Conservation (phyloP, 305 asterid species). For the Fraxinus albicans region DNA sequence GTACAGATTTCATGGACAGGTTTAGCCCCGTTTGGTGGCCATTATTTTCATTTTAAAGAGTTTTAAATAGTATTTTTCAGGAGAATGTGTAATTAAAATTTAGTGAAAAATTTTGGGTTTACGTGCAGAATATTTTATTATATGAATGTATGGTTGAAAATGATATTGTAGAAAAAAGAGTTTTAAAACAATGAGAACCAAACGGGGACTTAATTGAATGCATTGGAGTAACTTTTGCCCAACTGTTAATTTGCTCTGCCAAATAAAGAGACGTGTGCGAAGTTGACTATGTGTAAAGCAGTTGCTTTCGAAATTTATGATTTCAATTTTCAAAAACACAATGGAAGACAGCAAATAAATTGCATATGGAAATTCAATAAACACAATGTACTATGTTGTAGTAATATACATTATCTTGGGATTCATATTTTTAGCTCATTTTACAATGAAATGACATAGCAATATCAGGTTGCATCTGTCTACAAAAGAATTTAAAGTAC, state of each 20-base stretch:
- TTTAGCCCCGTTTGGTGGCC: too few species aligned
- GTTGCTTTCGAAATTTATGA: not conserved
- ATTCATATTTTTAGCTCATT: not conserved
- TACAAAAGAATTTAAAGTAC: not conserved
- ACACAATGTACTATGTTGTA: not conserved
- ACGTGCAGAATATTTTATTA: not conserved
- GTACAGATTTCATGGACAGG: not conserved
- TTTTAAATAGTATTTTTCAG: too few species aligned
- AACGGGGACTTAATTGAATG: not conserved
- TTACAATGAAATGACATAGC: not conserved
- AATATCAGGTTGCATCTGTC: not conserved
- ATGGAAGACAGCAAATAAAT: not conserved
- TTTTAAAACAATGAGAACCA: not conserved
- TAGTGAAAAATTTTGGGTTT: not conserved
- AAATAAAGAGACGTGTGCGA: constrained; percentile 4
- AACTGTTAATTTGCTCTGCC: constrained; percentile 8
- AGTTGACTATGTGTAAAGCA: constrained; percentile 9
- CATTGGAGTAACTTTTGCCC: not conserved
- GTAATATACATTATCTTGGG: not conserved
- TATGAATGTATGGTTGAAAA: too few species aligned
- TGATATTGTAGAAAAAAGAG: not conserved
- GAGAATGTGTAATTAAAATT: too few species aligned
- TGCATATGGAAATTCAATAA: not conserved
- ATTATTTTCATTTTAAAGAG: too few species aligned
- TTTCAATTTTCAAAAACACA: not conserved